These are phyloP conservation scores for Lipomyces oligophaga DNA, from an alignment of 805 yeast genomes.

Conservation along the genomic window DNA sequence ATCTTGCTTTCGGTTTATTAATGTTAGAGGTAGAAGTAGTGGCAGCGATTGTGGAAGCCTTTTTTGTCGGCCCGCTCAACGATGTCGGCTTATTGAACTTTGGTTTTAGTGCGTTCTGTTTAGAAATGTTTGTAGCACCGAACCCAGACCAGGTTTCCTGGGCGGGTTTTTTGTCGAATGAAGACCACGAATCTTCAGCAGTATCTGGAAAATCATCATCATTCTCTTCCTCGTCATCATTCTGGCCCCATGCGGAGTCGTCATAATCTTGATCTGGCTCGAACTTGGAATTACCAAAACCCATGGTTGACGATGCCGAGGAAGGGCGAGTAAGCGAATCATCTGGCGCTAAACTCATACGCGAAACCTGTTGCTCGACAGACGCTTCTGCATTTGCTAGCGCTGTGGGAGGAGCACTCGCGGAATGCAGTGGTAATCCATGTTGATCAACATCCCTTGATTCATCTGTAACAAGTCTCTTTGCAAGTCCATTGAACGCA, in stretches of 20 bases:
- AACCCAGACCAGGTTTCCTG: slow-evolving; percentile 22
- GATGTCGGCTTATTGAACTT: not conserved
- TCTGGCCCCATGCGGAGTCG: slow-evolving; percentile 37
- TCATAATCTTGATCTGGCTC: slow-evolving; percentile 31
- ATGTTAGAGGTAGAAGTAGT: slow-evolving; percentile 4
- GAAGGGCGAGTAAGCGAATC: slow-evolving; percentile 13
- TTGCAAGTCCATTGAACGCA: slow-evolving; percentile 24
- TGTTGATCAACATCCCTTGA: slow-evolving; percentile 7
- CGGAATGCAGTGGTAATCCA: slow-evolving; percentile 5
- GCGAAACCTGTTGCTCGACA: too few relatives aligned
- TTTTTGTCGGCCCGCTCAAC: slow-evolving; percentile 4
- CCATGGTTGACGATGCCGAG: slow-evolving; percentile 17
- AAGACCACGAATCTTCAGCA: not conserved
- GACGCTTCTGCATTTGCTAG: not conserved
- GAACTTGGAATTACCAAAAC: slow-evolving; percentile 11
- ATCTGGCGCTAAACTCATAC: not conserved
- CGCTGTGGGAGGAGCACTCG: not conserved
- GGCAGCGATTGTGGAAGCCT: not conserved
- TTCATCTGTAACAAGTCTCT: slow-evolving; percentile 20
- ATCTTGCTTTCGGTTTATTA: slow-evolving; percentile 13
- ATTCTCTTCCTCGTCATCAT: slow-evolving; percentile 14
- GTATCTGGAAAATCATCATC: not conserved
- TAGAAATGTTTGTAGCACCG: not conserved
- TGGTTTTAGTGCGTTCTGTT: not conserved
- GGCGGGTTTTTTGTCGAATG: too few relatives aligned